A percentile compares a stretch with the other conserved stretches of the same genome.
phyloP scores from a whole-genome alignment of 2,329 filamentous ascomycete genomes.

The Xylariaceae sp. region DNA sequence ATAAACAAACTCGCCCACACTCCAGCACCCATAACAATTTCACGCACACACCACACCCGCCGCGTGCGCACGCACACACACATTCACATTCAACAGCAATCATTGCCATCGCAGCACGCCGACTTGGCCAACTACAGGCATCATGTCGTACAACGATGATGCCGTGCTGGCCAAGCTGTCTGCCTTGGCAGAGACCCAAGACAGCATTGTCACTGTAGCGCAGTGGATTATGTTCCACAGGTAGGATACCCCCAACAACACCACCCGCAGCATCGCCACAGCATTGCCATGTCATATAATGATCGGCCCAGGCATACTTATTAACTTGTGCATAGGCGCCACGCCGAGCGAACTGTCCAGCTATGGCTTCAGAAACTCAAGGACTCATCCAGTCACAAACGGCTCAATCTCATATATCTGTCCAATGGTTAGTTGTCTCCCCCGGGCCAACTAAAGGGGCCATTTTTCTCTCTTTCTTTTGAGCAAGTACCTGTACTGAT shows the following conservation, averaged over 20 bases:
- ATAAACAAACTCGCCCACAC: constrained; percentile 7
- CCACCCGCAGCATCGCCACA: too few relatives aligned
- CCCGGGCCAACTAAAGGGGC: too few relatives aligned
- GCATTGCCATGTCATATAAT: neutral
- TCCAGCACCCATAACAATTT: neutral
- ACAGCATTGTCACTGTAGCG: constrained; percentile 90
- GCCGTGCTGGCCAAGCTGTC: constrained; percentile 91
- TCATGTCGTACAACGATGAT: constrained; percentile 93
- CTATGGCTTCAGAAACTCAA: constrained; percentile 87
- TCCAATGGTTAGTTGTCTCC: constrained; percentile 85
- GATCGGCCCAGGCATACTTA: constrained; percentile 20
- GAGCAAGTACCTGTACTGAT: too few relatives aligned
- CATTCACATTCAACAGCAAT: neutral
- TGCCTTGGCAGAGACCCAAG: constrained; percentile 92
- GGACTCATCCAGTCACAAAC: constrained; percentile 77
- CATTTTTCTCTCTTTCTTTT: too few relatives aligned
- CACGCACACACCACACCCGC: neutral
- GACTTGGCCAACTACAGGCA: constrained; percentile 2
- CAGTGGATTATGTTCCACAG: constrained; percentile 99
- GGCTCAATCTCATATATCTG: constrained; percentile 86
- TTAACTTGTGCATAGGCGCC: constrained; percentile 52
- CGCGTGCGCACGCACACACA: too few relatives aligned
- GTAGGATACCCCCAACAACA: constrained; percentile 40
- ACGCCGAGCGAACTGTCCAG: constrained; percentile 85
- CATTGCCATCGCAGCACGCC: neutral